Percentiles rank a stretch among this genome's conserved stretches.
Evolutionary conservation across 495 filamentous ascomycete genomes (phyloP).

Genomic region (Chaetomium fimeti): DNA sequence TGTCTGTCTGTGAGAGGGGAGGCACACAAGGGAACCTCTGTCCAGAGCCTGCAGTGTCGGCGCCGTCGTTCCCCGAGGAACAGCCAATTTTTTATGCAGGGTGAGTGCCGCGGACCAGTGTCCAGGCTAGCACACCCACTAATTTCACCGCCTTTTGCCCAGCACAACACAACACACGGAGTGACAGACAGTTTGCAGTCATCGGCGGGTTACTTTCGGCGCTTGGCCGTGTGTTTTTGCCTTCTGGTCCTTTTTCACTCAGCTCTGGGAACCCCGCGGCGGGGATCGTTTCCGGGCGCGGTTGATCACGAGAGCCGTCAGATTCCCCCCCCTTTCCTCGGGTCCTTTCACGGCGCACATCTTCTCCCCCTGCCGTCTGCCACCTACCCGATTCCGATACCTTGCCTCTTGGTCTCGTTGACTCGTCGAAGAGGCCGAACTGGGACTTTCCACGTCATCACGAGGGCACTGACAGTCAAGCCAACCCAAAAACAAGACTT

Average conservation of each 20-base stretch:
- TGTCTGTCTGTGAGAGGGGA: neutral
- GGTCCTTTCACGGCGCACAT: neutral
- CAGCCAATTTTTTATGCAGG: conserved; percentile 17
- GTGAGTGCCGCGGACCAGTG: conserved; percentile 6
- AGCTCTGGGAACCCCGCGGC: conserved; percentile 27
- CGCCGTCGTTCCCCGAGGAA: neutral
- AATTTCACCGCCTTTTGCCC: conserved; percentile 28
- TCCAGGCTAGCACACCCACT: conserved; percentile 9
- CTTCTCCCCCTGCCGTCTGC: neutral
- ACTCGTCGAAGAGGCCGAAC: conserved; percentile 4
- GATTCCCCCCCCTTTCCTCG: conserved; percentile 11
- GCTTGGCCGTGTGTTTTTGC: conserved; percentile 7
- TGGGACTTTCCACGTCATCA: conserved; percentile 19
- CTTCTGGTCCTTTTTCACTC: conserved; percentile 2
- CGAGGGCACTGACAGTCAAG: conserved; percentile 12
- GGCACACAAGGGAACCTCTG: neutral
- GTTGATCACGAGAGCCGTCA: conserved; percentile 28
- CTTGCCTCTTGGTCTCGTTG: conserved; percentile 1
- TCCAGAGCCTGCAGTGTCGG: neutral
- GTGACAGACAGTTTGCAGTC: conserved; percentile 17
- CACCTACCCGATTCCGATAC: conserved; percentile 9
- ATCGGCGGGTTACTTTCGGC: conserved; percentile 26
- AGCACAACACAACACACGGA: conserved; percentile 12
- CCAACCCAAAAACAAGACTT: conserved; percentile 6
- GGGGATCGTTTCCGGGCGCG: conserved; percentile 31